A percentile compares a stretch with the other conserved stretches of the same genome.
Conservation (phyloP, 768 basidiomycete genomes). For the Paxillus rubicundulus region DNA sequence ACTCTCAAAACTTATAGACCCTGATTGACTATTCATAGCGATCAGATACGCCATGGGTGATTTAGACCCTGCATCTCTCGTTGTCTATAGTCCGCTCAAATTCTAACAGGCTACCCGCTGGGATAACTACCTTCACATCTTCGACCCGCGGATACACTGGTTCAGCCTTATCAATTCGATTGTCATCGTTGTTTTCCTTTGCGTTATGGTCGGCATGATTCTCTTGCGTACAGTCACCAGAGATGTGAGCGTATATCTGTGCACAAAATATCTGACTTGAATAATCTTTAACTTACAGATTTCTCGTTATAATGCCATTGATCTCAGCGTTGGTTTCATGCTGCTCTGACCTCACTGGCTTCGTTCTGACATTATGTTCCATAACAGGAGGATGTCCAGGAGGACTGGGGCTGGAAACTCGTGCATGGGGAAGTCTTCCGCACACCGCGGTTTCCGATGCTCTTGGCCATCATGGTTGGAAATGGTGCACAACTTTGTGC, state of each 20-base stretch:
- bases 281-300: constrained; percentile 7
- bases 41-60: constrained; percentile 83
- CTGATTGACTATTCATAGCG: constrained; percentile 42
- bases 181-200: constrained; percentile 88
- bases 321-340: constrained; percentile 65
- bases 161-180: constrained; percentile 92
- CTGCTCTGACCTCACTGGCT: not conserved
- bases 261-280: not conserved
- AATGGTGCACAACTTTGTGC: constrained; percentile 59
- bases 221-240: constrained; percentile 81
- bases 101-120: constrained; percentile 79
- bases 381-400: constrained; percentile 86
- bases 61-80: constrained; percentile 1
- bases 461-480: constrained; percentile 83
- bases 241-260: constrained; percentile 54
- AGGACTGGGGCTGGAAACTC: constrained; percentile 98
- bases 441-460: constrained; percentile 69
- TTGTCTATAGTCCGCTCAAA: constrained; percentile 8
- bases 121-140: constrained; percentile 94
- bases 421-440: constrained; percentile 97
- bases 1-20: not conserved
- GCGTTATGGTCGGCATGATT: constrained; percentile 91
- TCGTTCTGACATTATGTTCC: not conserved
- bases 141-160: constrained; percentile 95
- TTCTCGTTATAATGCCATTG: constrained; percentile 87